A percentile compares a stretch with the other conserved stretches of the same genome.
phyloP scores from a whole-genome alignment of 2,329 filamentous ascomycete species.

The Trichophyton rubrum region DNA sequence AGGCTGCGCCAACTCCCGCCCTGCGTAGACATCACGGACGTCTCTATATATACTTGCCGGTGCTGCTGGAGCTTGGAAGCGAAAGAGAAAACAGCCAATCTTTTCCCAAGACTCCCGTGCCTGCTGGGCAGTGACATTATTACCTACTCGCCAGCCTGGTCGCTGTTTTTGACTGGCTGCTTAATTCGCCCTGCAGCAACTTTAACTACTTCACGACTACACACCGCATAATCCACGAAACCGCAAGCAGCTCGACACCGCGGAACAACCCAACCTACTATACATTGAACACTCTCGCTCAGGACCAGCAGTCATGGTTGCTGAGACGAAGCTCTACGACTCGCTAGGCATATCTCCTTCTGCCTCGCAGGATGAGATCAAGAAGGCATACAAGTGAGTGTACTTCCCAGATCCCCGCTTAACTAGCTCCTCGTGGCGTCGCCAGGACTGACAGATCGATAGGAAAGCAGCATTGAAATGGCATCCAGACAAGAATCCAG shows the following conservation, averaged over 20 bases:
- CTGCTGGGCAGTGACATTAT: neutral
- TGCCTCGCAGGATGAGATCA: slow-evolving; percentile 85
- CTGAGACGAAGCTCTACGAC: slow-evolving; percentile 93
- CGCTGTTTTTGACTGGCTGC: neutral
- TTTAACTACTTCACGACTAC: neutral
- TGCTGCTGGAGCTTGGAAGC: neutral
- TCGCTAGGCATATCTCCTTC: slow-evolving; percentile 64
- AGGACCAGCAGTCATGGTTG: slow-evolving; percentile 53
- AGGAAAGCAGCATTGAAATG: slow-evolving; percentile 82
- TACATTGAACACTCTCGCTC: neutral
- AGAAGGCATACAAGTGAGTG: slow-evolving; percentile 79
- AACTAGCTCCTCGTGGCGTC: slow-evolving; percentile 11
- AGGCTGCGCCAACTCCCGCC: neutral
- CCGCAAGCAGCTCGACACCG: neutral
- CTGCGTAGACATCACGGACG: neutral
- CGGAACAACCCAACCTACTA: neutral
- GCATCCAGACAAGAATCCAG: slow-evolving; percentile 97
- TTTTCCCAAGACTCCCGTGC: neutral
- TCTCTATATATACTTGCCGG: neutral
- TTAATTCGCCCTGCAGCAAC: neutral
- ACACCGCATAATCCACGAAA: neutral
- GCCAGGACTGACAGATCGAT: slow-evolving; percentile 8
- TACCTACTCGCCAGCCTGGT: neutral
- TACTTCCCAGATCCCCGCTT: neutral
- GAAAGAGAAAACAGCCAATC: neutral